phyloP scores from a whole-genome alignment of 768 basidiomycete species.

The Lactarius sanguifluus region DNA sequence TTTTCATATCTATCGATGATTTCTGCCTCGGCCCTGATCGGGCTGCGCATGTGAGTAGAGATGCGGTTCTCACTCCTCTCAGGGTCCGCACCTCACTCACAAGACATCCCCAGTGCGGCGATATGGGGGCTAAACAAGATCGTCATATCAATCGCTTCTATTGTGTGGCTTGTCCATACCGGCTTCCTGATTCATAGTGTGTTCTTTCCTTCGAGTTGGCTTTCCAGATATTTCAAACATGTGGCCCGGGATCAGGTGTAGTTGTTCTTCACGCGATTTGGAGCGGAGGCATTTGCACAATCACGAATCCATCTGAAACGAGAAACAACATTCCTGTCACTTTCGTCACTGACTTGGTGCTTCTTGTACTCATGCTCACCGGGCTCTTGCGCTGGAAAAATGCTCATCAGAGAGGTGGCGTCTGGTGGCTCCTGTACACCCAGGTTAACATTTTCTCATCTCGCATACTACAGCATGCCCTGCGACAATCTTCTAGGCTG shows the following conservation, averaged over 20 bases:
- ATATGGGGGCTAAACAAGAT: constrained; percentile 14
- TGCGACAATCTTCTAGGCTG: not conserved
- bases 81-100: not conserved
- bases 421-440: constrained; percentile 12
- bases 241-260: not conserved
- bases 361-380: constrained; percentile 10
- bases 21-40: constrained; percentile 19
- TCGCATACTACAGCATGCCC: not conserved
- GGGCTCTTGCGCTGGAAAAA: constrained; percentile 15
- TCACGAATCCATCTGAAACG: not conserved
- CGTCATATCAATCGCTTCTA: not conserved
- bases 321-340: not conserved
- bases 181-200: not conserved
- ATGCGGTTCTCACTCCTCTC: too few relatives aligned
- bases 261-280: not conserved
- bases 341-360: constrained; percentile 5
- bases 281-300: not conserved
- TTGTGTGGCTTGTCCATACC: not conserved
- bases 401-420: not conserved
- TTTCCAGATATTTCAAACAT: not conserved
- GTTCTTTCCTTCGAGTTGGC: not conserved
- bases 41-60: constrained; percentile 22
- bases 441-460: not conserved
- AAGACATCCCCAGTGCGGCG: constrained; percentile 1
- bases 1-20: constrained; percentile 4